These are phyloP conservation scores for Phytopythium oedochilum DNA, from an alignment of 352 stramenopile genomes.

Conservation along the genomic window DNA sequence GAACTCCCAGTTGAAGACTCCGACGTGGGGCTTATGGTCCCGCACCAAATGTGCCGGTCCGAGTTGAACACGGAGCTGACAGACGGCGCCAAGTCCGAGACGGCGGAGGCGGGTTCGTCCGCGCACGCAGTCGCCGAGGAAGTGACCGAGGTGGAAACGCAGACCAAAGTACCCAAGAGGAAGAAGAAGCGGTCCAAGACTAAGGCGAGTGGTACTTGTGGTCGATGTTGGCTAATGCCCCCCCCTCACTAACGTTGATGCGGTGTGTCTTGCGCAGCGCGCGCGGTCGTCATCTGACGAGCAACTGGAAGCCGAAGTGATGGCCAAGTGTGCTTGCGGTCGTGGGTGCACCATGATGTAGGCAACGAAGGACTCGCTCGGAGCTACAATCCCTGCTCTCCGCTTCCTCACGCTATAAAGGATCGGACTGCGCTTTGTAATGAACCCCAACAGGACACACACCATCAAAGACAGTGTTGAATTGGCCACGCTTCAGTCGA, in stretches of 20 bases:
- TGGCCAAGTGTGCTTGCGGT: slow-evolving; percentile 60
- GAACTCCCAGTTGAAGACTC: not conserved
- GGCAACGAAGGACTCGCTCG: not conserved
- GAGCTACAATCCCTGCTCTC: not conserved
- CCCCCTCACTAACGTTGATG: not conserved
- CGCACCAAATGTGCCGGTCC: slow-evolving; percentile 12
- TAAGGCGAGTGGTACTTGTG: too few species aligned
- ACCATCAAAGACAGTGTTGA: not conserved
- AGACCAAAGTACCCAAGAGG: slow-evolving; percentile 8
- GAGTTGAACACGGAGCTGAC: slow-evolving; percentile 16
- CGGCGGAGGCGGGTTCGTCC: slow-evolving; percentile 1
- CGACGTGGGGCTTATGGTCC: slow-evolving; percentile 4
- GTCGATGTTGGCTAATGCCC: too few species aligned
- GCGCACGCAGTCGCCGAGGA: slow-evolving; percentile 5
- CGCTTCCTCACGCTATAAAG: not conserved
- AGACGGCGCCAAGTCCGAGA: slow-evolving; percentile 23
- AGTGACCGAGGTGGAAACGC: slow-evolving; percentile 9
- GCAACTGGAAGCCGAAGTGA: slow-evolving; percentile 49
- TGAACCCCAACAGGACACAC: not conserved
- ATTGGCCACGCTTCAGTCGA: too few species aligned
- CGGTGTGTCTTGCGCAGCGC: not conserved
- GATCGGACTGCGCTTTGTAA: not conserved
- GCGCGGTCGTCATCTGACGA: slow-evolving; percentile 16
- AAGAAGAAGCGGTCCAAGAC: slow-evolving; percentile 10
- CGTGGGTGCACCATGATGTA: slow-evolving; percentile 66